phyloP scores from a whole-genome alignment of 371 early-diverging fungal species.

The Mucor lusitanicus region DNA sequence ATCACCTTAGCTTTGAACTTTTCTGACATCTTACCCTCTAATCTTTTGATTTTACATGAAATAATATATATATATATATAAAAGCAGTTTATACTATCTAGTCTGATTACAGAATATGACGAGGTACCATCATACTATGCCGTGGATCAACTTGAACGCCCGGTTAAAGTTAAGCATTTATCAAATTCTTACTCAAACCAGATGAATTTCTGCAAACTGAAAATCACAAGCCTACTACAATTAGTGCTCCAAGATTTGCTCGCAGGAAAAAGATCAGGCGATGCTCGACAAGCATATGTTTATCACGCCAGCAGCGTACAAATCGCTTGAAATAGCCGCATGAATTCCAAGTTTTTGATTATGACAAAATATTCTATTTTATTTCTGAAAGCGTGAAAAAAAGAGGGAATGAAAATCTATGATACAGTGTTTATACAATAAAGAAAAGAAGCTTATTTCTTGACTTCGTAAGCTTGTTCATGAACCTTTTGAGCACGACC shows the following conservation, averaged over 20 bases:
- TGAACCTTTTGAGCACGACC: conserved; percentile 96
- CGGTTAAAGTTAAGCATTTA: not conserved
- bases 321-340: no score
- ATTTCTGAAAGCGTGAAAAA: no score
- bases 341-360: no score
- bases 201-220: not conserved
- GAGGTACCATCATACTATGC: no score
- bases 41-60: not conserved
- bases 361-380: no score
- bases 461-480: conserved; percentile 61
- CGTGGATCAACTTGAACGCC: not conserved
- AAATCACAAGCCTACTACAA: not conserved
- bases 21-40: not conserved
- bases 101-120: no score
- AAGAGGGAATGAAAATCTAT: not conserved
- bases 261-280: not conserved
- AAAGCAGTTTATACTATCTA: no score
- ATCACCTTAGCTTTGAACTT: not conserved
- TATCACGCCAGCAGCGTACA: not conserved
- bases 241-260: not conserved
- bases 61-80: not conserved
- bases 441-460: conserved; percentile 2
- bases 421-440: conserved; percentile 1
- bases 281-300: not conserved
- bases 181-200: no score